A percentile compares a stretch with the other conserved stretches of the same genome.
Evolutionary conservation across 148 eudicot species (phyloP).

Genomic region (Spergularia marina): DNA sequence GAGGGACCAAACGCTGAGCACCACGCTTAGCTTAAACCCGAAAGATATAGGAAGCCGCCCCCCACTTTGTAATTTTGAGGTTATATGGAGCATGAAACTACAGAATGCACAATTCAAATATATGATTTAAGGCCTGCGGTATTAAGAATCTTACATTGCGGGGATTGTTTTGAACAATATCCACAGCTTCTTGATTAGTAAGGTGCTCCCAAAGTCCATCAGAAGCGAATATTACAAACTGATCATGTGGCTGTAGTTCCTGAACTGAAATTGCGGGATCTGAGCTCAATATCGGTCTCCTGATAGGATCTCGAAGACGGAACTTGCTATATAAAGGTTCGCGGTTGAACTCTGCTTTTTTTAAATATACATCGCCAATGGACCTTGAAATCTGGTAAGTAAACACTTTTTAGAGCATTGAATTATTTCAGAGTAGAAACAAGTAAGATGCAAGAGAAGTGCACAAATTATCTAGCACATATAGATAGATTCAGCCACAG

Average conservation of each 20-base stretch:
- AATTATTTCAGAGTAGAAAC: neutral
- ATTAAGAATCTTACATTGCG: slow-evolving; percentile 47
- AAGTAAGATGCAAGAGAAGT: neutral
- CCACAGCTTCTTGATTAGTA: slow-evolving; percentile 76
- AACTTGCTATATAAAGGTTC: slow-evolving; percentile 74
- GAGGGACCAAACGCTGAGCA: neutral
- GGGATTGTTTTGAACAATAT: slow-evolving; percentile 64
- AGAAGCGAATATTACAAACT: slow-evolving; percentile 74
- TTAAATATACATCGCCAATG: slow-evolving; percentile 75
- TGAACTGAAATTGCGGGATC: slow-evolving; percentile 65
- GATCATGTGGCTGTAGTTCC: slow-evolving; percentile 65
- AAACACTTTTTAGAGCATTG: neutral
- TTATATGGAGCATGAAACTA: neutral
- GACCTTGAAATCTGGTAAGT: slow-evolving; percentile 65
- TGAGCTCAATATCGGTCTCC: slow-evolving; percentile 70
- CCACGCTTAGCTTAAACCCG: neutral
- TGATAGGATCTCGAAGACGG: slow-evolving; percentile 71
- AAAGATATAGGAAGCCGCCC: neutral
- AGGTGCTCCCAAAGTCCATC: slow-evolving; percentile 94
- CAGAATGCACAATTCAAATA: neutral
- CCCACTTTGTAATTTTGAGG: neutral
- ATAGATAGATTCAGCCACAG: neutral
- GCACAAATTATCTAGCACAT: neutral
- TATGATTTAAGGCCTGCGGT: neutral
- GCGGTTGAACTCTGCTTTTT: slow-evolving; percentile 68